phyloP scores from a whole-genome alignment of 2,329 filamentous ascomycete genomes.

The Pestalotiopsis fici region DNA sequence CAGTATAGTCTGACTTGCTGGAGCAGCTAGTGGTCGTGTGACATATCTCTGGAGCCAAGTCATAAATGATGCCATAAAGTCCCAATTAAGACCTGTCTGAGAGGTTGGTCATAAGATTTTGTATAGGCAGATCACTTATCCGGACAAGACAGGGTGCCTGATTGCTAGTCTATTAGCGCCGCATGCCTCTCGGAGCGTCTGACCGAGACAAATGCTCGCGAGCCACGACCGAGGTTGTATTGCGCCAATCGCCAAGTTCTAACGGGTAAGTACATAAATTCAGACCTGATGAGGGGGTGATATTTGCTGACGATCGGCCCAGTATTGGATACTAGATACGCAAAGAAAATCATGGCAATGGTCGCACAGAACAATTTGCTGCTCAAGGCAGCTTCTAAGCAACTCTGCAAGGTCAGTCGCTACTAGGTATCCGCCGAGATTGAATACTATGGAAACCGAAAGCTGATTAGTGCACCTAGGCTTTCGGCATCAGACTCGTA shows the following conservation, averaged over 20 bases:
- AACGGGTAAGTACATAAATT: background rate
- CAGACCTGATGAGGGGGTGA: too few relatives aligned
- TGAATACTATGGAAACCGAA: background rate
- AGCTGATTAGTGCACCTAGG: constrained; percentile 11
- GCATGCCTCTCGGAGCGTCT: background rate
- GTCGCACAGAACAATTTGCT: background rate
- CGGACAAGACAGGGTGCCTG: background rate
- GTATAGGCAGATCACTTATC: too few relatives aligned
- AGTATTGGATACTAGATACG: background rate
- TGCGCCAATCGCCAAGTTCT: background rate
- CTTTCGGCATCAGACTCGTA: constrained; percentile 29
- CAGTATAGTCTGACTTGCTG: too few relatives aligned
- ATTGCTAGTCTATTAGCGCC: background rate
- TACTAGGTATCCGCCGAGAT: background rate
- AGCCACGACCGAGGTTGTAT: background rate
- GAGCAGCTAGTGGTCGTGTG: too few relatives aligned
- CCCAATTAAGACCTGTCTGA: too few relatives aligned
- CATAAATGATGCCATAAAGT: too few relatives aligned
- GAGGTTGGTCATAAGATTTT: too few relatives aligned
- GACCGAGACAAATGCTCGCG: background rate
- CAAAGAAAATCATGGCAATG: background rate
- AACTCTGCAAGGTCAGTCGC: background rate
- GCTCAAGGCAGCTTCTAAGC: background rate
- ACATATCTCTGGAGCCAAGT: too few relatives aligned
- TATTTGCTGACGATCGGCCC: background rate